Evolutionary conservation across 352 stramenopile species (phyloP), one percentile per base, ranked within the genome.

Genomic region (Globisporangium rhizosaccharum): DNA sequence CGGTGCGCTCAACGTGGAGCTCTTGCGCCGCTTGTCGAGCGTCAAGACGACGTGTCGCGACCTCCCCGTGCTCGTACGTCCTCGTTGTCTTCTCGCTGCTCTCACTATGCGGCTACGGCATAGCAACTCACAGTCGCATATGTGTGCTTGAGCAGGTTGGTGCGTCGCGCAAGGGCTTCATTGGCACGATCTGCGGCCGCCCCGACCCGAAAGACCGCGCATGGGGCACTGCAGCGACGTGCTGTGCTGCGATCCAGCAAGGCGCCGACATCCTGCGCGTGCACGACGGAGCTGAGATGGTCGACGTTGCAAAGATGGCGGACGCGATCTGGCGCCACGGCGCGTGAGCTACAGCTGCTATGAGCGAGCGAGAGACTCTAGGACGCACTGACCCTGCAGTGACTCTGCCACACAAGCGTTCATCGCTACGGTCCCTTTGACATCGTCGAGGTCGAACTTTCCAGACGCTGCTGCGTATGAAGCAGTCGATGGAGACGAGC

Each of bases 161-260:
- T 10, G 87, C 94, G 8, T 98, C 92, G 46, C 79, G 97, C 26
- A 99, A 99, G 73, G 86, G 96, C n/a, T 99, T 99, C 64, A 92
- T 99, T 53, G 94, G 96, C 26, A 85, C 95, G 62, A 91, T 99
- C 48, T 96, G 89, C 51, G 85, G 76, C 0, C 86, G 94, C 53
- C 67, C 71, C 25, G 65, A 92, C 48, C 81, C 96, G 15, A 81
- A 85, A 50, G 85, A 98, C 46, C 77, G 97, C 36, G 92, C 96
- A 58, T 97, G 85, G 82, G 94, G 88, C 9, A 98, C 95, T 0
- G 82, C 96, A 20, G 96, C 90, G 46, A 97, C 96, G n/a, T 96
- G 82, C 70, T 84, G 91, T 49, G 87, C 90, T 41, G 88, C 82
- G 4, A 82, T 82, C 65, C 73, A 74, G 20, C 65, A 90, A 63